Evolutionary conservation across 192 early-diverging fungal species (phyloP).

Genomic region (Backusella tarrabulga): DNA sequence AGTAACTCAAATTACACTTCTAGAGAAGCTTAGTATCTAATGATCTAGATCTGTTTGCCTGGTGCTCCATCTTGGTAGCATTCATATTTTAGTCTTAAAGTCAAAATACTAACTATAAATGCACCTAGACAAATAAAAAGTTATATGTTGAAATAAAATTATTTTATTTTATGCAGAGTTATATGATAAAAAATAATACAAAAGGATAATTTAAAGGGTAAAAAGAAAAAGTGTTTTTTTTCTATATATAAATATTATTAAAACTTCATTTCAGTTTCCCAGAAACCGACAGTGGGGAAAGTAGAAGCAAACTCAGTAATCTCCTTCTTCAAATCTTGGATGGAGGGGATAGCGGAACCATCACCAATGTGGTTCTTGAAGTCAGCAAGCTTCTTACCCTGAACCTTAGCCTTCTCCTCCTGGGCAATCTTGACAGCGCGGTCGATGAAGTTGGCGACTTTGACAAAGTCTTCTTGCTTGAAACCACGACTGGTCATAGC

Average conservation of each 20-base stretch:
- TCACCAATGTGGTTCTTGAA: constrained; percentile 87
- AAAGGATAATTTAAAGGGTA: constrained; percentile 2
- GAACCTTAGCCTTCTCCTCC: constrained; percentile 63
- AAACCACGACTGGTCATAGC: constrained; percentile 98
- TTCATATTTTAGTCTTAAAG: neutral
- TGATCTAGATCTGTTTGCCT: neutral
- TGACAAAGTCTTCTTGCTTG: constrained; percentile 82
- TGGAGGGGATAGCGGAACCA: constrained; percentile 52
- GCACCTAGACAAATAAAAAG: neutral
- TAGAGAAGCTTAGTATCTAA: neutral
- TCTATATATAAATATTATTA: constrained; percentile 4
- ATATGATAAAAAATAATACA: neutral
- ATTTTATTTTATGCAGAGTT: neutral
- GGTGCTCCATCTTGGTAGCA: neutral
- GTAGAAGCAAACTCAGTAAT: constrained; percentile 79
- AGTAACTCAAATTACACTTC: neutral
- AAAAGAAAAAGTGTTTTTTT: neutral
- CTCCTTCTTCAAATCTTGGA: constrained; percentile 72
- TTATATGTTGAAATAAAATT: neutral
- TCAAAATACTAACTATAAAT: neutral
- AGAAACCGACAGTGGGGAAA: constrained; percentile 91
- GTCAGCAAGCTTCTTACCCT: constrained; percentile 76
- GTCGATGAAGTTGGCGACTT: constrained; percentile 85
- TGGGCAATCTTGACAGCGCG: constrained; percentile 80
- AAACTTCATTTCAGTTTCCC: constrained; percentile 65